These are phyloP conservation scores for Penicillium griseofulvum DNA, from an alignment of 2,329 filamentous ascomycete species.

Conservation along the genomic window DNA sequence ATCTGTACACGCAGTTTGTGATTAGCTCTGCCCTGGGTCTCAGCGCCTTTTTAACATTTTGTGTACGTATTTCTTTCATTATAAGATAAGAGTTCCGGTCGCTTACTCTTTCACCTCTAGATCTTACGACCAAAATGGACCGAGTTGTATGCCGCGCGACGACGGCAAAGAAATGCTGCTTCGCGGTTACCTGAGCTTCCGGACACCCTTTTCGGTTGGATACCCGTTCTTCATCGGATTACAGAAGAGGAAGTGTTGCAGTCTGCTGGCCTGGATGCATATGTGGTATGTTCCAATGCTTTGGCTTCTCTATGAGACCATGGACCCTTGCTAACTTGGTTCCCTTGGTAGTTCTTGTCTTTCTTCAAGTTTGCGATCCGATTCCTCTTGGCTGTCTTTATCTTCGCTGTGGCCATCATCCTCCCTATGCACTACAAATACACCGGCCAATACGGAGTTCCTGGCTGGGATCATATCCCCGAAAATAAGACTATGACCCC, in stretches of 20 bases:
- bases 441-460: slow-evolving; percentile 43
- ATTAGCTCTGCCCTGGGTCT: slow-evolving; percentile 45
- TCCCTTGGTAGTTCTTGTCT: slow-evolving; percentile 64
- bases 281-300: slow-evolving; percentile 61
- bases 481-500: slow-evolving; percentile 30
- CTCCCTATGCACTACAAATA: slow-evolving; percentile 79
- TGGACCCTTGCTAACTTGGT: slow-evolving; percentile 4
- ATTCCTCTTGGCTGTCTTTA: slow-evolving; percentile 73
- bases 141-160: slow-evolving; percentile 82
- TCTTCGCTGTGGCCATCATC: slow-evolving; percentile 78
- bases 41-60: slow-evolving; percentile 47
- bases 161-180: slow-evolving; percentile 67
- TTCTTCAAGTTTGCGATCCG: slow-evolving; percentile 96
- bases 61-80: slow-evolving; percentile 33
- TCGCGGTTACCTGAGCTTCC: slow-evolving; percentile 73
- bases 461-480: slow-evolving; percentile 33
- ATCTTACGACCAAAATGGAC: slow-evolving; percentile 88
- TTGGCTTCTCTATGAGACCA: neutral
- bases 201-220: slow-evolving; percentile 88
- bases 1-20: slow-evolving; percentile 46
- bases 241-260: slow-evolving; percentile 85
- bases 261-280: slow-evolving; percentile 90
- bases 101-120: slow-evolving; percentile 45
- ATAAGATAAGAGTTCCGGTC: neutral
- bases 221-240: slow-evolving; percentile 77